Evolutionary conservation across 1,284 basidiomycete genomes (phyloP).

Genomic region (Trametes sp.): DNA sequence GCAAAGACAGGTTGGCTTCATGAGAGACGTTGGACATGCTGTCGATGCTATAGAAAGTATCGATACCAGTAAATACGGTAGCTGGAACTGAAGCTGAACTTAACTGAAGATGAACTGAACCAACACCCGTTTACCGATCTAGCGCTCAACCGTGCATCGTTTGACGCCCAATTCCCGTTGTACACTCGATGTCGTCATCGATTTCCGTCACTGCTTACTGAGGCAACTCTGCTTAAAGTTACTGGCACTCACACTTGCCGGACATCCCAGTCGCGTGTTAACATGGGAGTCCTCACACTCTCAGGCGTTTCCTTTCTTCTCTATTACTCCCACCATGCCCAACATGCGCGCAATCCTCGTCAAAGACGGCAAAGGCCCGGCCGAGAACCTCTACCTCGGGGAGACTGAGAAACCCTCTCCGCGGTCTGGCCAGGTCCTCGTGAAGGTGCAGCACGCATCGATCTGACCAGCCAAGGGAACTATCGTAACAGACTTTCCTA

Average conservation of each 20-base stretch:
- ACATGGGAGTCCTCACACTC: background rate
- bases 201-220: background rate
- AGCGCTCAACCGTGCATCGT: too few relatives aligned
- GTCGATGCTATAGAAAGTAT: too few relatives aligned
- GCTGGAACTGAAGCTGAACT: too few relatives aligned
- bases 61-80: too few relatives aligned
- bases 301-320: background rate
- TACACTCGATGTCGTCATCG: slow-evolving; percentile 12
- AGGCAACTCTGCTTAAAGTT: too few relatives aligned
- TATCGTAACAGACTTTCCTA: slow-evolving; percentile 2
- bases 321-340: background rate
- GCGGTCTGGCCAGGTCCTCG: slow-evolving; percentile 70
- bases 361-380: slow-evolving; percentile 81
- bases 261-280: too few relatives aligned
- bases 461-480: background rate
- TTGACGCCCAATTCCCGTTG: too few relatives aligned
- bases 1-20: too few relatives aligned
- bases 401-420: slow-evolving; percentile 69
- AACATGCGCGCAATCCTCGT: slow-evolving; percentile 86
- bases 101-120: background rate
- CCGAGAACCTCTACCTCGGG: slow-evolving; percentile 84
- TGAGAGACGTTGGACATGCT: too few relatives aligned
- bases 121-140: too few relatives aligned
- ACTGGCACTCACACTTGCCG: background rate
- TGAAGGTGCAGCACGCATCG: slow-evolving; percentile 62